Evolutionary conservation across 1,139 yeast genomes (phyloP).

Genomic region (Saccharomyces hybrid): DNA sequence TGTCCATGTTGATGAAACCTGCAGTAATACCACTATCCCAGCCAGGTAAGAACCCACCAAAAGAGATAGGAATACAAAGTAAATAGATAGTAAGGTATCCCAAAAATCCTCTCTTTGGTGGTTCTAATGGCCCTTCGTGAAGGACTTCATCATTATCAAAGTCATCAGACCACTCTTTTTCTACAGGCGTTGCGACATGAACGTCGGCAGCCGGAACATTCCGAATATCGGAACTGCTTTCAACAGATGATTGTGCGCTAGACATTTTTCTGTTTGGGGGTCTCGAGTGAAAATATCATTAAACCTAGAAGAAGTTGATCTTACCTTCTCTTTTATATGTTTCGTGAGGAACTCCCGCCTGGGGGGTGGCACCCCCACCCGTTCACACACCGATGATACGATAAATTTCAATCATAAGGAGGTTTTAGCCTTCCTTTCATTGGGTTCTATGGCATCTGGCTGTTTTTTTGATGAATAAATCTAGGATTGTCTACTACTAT

Average conservation of each 20-base stretch:
- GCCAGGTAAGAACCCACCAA: constrained; percentile 31
- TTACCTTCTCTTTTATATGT: background rate
- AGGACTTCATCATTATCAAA: background rate
- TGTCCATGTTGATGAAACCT: constrained; percentile 64
- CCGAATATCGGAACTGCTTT: background rate
- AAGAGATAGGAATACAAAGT: background rate
- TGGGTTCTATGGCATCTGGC: background rate
- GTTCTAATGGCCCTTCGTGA: background rate
- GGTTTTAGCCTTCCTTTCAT: background rate
- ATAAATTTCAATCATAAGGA: background rate
- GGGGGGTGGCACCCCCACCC: background rate
- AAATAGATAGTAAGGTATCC: background rate
- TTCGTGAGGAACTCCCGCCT: too few relatives aligned
- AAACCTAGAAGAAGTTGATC: background rate
- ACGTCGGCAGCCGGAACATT: background rate
- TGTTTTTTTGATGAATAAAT: background rate
- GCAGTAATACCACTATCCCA: constrained; percentile 72
- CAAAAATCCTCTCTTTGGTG: background rate
- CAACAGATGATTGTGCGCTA: background rate
- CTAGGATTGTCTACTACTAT: background rate
- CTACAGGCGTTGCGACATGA: background rate
- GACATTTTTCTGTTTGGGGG: background rate
- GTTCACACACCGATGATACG: background rate
- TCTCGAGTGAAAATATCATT: background rate
- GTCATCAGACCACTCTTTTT: background rate